Percentiles rank a stretch among this genome's conserved stretches.
These are phyloP conservation scores for Paxillus involutus DNA, from an alignment of 768 basidiomycete genomes.

Conservation along the genomic window DNA sequence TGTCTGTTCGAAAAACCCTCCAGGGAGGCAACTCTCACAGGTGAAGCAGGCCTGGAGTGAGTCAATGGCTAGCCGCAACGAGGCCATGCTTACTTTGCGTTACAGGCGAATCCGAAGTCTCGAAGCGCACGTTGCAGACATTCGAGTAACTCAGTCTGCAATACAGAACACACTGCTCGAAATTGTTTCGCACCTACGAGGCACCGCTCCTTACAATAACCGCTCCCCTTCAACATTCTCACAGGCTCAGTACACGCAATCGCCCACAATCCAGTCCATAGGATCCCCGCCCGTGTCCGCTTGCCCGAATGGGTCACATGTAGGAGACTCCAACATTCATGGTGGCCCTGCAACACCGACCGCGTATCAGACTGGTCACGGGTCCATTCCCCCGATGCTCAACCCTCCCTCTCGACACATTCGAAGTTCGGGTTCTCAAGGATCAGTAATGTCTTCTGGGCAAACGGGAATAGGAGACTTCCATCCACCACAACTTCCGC, in stretches of 20 bases:
- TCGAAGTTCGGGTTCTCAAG: constrained; percentile 37
- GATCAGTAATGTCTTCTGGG: constrained; percentile 30
- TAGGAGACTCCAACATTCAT: constrained; percentile 22
- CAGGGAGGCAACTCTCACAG: constrained; percentile 81
- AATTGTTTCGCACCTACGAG: constrained; percentile 76
- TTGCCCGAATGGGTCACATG: constrained; percentile 36
- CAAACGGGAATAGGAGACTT: constrained; percentile 40
- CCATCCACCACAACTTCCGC: constrained; percentile 42
- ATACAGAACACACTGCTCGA: constrained; percentile 83
- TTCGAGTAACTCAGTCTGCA: constrained; percentile 65
- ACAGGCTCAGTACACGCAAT: constrained; percentile 53
- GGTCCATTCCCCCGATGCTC: constrained; percentile 31
- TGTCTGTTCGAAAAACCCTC: constrained; percentile 96
- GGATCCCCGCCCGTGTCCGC: constrained; percentile 46
- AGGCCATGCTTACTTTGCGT: constrained; percentile 15
- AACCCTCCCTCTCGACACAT: constrained; percentile 26
- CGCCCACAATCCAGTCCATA: constrained; percentile 66
- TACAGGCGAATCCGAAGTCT: constrained; percentile 86
- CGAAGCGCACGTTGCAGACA: constrained; percentile 83
- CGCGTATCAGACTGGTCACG: constrained; percentile 25
- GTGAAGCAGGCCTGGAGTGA: constrained; percentile 88
- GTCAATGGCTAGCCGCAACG: constrained; percentile 28
- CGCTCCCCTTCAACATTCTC: constrained; percentile 66
- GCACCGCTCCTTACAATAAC: constrained; percentile 41
- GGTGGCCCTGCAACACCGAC: constrained; percentile 31